phyloP scores from a whole-genome alignment of 2,329 filamentous ascomycete genomes.

The Monosporascus cannonballus region DNA sequence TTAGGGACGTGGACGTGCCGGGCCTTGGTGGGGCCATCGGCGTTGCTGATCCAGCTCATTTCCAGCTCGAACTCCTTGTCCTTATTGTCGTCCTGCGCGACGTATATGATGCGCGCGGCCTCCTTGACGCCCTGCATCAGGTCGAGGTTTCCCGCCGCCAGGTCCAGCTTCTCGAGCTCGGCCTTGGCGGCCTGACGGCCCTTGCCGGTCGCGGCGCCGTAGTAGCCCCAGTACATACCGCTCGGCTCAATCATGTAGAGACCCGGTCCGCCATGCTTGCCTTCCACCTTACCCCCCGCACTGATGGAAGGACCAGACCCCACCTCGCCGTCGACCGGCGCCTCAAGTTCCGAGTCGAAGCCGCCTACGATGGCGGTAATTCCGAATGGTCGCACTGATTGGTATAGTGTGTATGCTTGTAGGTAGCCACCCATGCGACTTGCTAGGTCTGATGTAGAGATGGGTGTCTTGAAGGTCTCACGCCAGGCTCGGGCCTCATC shows the following conservation, averaged over 20 bases:
- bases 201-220: slow-evolving; percentile 95
- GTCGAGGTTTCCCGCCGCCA: slow-evolving; percentile 69
- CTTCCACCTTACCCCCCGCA: slow-evolving; percentile 72
- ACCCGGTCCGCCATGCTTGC: slow-evolving; percentile 79
- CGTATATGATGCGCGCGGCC: slow-evolving; percentile 93
- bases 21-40: slow-evolving; percentile 84
- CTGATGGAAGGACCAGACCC: slow-evolving; percentile 73
- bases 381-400: slow-evolving; percentile 91
- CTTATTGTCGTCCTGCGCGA: slow-evolving; percentile 98
- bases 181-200: slow-evolving; percentile 95
- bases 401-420: slow-evolving; percentile 96
- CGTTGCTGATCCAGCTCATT: slow-evolving; percentile 93
- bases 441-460: slow-evolving; percentile 81
- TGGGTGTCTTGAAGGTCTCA: slow-evolving; percentile 88
- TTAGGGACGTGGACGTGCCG: slow-evolving; percentile 90
- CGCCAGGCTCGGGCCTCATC: slow-evolving; percentile 92
- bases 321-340: slow-evolving; percentile 84
- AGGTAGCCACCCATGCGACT: slow-evolving; percentile 93
- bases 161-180: slow-evolving; percentile 95
- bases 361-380: slow-evolving; percentile 92
- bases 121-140: slow-evolving; percentile 89
- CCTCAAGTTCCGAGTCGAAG: slow-evolving; percentile 83
- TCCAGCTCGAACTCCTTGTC: slow-evolving; percentile 99
- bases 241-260: slow-evolving; percentile 99
- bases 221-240: slow-evolving; percentile 97